Base-by-base conservation (phyloP, 2,329 filamentous ascomycete genomes). In the Septoria linicola region DNA sequence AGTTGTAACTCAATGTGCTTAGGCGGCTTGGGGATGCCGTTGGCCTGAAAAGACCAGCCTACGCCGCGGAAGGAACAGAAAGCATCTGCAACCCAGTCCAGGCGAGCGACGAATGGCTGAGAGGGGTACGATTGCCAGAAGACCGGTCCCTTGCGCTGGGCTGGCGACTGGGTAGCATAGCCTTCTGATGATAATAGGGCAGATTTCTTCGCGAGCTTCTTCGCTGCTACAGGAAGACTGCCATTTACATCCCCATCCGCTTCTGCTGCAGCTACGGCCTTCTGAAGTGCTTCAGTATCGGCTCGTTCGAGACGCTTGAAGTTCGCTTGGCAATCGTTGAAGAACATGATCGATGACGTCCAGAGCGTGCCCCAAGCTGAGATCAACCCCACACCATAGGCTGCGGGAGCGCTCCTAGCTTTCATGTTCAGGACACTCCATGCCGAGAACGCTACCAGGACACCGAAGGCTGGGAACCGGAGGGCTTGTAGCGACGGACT, bases 31-130 rank as follows among this genome's bases (percentile, higher is more conserved):
- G 74, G 70, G 1, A 82, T 66, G 6, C 72, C 73, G 11, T 74
- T 69, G 19, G 75, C 74, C 4, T 80, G 73, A 73, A 80, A 82
- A 59, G 76, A 80, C 81, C 81, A 84, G 54, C 79, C 78, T 27
- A 78, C 73, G 8, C 81, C 82, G 40, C 81, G 74, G 60, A 84
- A 80, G 60, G 76, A 81, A 63, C 73, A 75, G 54, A 81, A 73
- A 31, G 83, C 65, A 51, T 83, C 81, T 8, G 75, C 57, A 3
- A 77, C 72, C 81, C 81, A 85, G 51, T 82, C 76, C 14, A 83
- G 58, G 13, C 81, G 77, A 55, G 81, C 76, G 17, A 68, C 61
- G 32, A 81, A 73, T 2, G 73, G 66, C 3, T 58, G 54, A 3
- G 60, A 32, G 0, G 80, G 79, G 58, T 79, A 81, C 2, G 72